A percentile compares a stretch with the other conserved stretches of the same genome.
Evolutionary conservation across 2,329 filamentous ascomycete species (phyloP).

Genomic region (Septoria petroselini): DNA sequence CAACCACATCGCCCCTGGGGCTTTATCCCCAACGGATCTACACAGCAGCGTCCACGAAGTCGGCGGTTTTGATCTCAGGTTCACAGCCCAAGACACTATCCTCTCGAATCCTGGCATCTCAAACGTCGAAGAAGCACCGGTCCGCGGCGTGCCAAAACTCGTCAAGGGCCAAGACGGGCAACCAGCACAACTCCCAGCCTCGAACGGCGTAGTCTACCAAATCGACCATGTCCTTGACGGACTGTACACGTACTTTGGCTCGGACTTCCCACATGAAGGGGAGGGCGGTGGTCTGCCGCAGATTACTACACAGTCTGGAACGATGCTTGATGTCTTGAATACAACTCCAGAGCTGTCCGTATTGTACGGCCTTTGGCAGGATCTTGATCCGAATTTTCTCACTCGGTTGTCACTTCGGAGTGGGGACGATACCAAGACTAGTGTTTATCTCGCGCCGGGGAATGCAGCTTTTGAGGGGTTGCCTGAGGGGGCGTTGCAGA

Average conservation of each 20-base stretch:
- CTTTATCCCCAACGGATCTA: conserved; percentile 5
- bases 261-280: neutral
- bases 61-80: conserved; percentile 16
- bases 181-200: conserved; percentile 7
- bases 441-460: conserved; percentile 19
- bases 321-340: conserved; percentile 14
- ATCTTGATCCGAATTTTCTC: conserved; percentile 15
- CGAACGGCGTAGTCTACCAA: conserved; percentile 19
- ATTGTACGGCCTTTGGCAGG: conserved; percentile 1
- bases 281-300: neutral
- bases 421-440: neutral
- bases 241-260: conserved; percentile 19
- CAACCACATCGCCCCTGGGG: conserved; percentile 17
- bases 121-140: neutral
- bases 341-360: conserved; percentile 8
- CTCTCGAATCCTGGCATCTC: conserved; percentile 17
- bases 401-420: conserved; percentile 10
- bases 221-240: conserved; percentile 18
- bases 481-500: conserved; percentile 6
- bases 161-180: conserved; percentile 8
- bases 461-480: conserved; percentile 19
- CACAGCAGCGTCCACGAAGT: neutral
- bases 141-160: conserved; percentile 12
- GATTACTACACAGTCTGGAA: conserved; percentile 7
- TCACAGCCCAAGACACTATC: conserved; percentile 11